phyloP scores from a whole-genome alignment of 768 basidiomycete species.

The Psilocybe subaeruginosa region DNA sequence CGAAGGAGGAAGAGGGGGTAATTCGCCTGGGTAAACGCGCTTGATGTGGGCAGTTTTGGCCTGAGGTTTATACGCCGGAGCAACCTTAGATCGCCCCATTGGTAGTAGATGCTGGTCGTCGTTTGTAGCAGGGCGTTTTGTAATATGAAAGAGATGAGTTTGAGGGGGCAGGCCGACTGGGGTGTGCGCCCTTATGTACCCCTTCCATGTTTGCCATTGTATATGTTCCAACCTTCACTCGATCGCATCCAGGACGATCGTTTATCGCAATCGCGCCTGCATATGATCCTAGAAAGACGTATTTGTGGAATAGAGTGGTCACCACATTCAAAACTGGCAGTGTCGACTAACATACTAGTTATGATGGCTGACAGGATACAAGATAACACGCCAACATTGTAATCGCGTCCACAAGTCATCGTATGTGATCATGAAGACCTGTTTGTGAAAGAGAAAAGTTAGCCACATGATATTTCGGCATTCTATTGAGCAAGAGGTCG shows the following conservation, averaged over 20 bases:
- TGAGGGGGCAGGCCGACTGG: not conserved
- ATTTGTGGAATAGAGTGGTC: too few relatives aligned
- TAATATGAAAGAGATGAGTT: not conserved
- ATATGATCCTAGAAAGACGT: not conserved
- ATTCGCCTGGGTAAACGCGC: not conserved
- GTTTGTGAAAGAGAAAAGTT: too few relatives aligned
- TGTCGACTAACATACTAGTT: too few relatives aligned
- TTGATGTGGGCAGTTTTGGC: conserved; percentile 5
- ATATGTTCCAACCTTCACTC: not conserved
- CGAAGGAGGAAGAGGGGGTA: not conserved
- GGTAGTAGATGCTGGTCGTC: not conserved
- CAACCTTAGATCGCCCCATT: not conserved
- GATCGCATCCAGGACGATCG: not conserved
- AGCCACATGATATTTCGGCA: too few relatives aligned
- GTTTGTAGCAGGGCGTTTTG: not conserved
- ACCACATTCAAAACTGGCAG: too few relatives aligned
- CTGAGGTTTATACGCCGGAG: not conserved
- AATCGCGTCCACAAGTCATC: too few relatives aligned
- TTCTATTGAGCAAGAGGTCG: too few relatives aligned
- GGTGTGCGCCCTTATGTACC: not conserved
- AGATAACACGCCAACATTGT: too few relatives aligned
- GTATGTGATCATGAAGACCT: too few relatives aligned
- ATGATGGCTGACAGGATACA: too few relatives aligned
- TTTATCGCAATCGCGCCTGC: not conserved
- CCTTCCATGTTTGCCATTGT: not conserved